Conservation (phyloP, 345 rosid species). For the Cochlearia excelsa region DNA sequence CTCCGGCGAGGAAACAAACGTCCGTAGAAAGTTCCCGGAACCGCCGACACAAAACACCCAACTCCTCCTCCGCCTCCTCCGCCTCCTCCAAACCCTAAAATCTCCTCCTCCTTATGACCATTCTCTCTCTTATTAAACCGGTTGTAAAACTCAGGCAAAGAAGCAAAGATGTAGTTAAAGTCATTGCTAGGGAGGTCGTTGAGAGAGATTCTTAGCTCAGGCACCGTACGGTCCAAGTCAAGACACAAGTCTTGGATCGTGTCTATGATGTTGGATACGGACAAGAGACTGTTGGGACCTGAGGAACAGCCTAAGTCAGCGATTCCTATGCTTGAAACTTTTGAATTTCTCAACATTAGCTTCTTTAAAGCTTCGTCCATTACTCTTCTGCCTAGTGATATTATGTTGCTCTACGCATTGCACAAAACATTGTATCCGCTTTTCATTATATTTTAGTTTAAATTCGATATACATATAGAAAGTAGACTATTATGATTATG, state of each 20-base stretch:
- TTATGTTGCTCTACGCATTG: constrained; percentile 54
- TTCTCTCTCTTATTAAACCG: constrained; percentile 27
- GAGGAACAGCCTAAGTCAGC: constrained; percentile 89
- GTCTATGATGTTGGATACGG: constrained; percentile 47
- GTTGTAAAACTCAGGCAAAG: constrained; percentile 50
- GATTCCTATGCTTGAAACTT: constrained; percentile 47
- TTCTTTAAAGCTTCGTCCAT: constrained; percentile 50
- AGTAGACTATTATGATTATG: too few relatives aligned
- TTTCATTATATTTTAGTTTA: too few relatives aligned
- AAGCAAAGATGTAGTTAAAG: constrained; percentile 55
- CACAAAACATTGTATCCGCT: too few relatives aligned
- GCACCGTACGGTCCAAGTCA: constrained; percentile 31
- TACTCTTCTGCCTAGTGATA: constrained; percentile 41
- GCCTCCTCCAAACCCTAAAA: constrained; percentile 31
- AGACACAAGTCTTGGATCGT: constrained; percentile 35
- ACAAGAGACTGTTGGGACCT: constrained; percentile 57
- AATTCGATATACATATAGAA: too few relatives aligned
- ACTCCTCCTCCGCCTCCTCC: constrained; percentile 13
- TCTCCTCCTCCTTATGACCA: constrained; percentile 9
- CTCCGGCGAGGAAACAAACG: constrained; percentile 62
- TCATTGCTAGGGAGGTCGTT: constrained; percentile 76
- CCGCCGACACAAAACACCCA: constrained; percentile 45
- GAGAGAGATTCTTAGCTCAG: constrained; percentile 53
- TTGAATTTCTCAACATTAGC: constrained; percentile 27
- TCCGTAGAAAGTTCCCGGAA: constrained; percentile 76